Evolutionary conservation across 2,329 filamentous ascomycete species (phyloP).

Genomic region (Microcera coccophila): DNA sequence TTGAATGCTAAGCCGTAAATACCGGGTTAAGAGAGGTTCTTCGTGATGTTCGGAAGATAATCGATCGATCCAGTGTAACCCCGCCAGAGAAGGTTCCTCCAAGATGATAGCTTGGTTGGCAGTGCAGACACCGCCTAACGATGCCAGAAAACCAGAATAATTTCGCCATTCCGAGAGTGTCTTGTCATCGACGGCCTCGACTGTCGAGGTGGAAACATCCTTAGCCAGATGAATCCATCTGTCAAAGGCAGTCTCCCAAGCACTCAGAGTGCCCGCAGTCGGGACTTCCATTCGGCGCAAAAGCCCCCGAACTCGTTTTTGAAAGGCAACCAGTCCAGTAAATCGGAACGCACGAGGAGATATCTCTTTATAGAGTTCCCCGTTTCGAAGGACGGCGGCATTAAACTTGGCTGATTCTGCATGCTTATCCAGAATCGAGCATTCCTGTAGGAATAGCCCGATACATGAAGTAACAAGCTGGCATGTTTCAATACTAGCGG

Average conservation of each 20-base stretch:
- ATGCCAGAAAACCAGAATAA: slow-evolving; percentile 64
- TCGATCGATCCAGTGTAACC: slow-evolving; percentile 62
- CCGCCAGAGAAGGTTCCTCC: slow-evolving; percentile 55
- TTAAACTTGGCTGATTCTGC: slow-evolving; percentile 49
- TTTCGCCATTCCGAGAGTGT: slow-evolving; percentile 64
- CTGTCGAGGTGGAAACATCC: slow-evolving; percentile 53
- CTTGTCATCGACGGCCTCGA: slow-evolving; percentile 52
- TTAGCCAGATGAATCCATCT: slow-evolving; percentile 62
- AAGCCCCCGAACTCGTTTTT: slow-evolving; percentile 60
- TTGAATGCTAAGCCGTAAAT: slow-evolving; percentile 61
- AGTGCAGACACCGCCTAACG: slow-evolving; percentile 62
- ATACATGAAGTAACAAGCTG: slow-evolving; percentile 62
- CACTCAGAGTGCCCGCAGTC: slow-evolving; percentile 61
- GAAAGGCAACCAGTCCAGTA: slow-evolving; percentile 66
- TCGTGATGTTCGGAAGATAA: slow-evolving; percentile 56
- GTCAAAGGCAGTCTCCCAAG: slow-evolving; percentile 64
- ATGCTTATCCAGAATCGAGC: slow-evolving; percentile 49
- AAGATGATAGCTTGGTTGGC: slow-evolving; percentile 54
- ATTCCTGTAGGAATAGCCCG: slow-evolving; percentile 59
- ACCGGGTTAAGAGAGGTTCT: slow-evolving; percentile 57
- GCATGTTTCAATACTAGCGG: slow-evolving; percentile 61
- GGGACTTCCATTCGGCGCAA: slow-evolving; percentile 59
- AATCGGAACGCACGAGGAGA: slow-evolving; percentile 61
- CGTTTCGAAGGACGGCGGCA: slow-evolving; percentile 55
- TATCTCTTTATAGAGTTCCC: slow-evolving; percentile 58